Base-by-base conservation (phyloP, 768 basidiomycete species). In the Termitomyces sp. region DNA sequence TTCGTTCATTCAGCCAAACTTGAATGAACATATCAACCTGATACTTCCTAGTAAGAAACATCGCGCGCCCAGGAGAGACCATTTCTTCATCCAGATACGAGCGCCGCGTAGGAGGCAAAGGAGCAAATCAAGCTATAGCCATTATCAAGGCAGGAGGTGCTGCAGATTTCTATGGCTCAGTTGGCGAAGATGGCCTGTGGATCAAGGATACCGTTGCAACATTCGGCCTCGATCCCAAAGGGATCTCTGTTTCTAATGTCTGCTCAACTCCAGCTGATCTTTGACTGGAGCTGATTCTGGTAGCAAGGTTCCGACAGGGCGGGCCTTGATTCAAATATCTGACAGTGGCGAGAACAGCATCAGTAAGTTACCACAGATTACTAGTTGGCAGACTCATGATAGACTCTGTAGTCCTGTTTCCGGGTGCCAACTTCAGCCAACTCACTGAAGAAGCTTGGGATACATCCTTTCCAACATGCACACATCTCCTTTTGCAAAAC, bases 71-170 rank as follows among this genome's bases (percentile, higher is more conserved):
- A 1, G 84, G 84, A 31, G 78, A 86, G 67, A 86, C 84, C 4
- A 79, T 84, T 29, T 83, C 82, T 1, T 84, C 85, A 8, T 67
- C 69, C 29, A 64, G 60, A 1, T 76, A 81, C 52, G 77, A 79
- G 50, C 76, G 79, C 50, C 74, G 79, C 0, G 72, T 79, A 2
- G 84, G 85, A 5, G 85, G 84, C 1, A 86, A 86, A 65, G 85
- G 85, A 34, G 84, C 81, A 9, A 86, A 86, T 65, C 84, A 86
- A 66, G 81, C 85, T 6, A 79, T 80, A 6, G 82, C 84, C 2
- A 72, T 85, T 22, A 76, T 78, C 0, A 74, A 74, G 39, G 83
- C 85, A 16, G 80, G 80, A 13, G 81, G 74, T 1, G 61, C 55
- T 5, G 81, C 77, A 14, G 68, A 71, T 51, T 75, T 85, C 49